Conservation (phyloP, 179 eudicot species). For the Camellia oleifera region DNA sequence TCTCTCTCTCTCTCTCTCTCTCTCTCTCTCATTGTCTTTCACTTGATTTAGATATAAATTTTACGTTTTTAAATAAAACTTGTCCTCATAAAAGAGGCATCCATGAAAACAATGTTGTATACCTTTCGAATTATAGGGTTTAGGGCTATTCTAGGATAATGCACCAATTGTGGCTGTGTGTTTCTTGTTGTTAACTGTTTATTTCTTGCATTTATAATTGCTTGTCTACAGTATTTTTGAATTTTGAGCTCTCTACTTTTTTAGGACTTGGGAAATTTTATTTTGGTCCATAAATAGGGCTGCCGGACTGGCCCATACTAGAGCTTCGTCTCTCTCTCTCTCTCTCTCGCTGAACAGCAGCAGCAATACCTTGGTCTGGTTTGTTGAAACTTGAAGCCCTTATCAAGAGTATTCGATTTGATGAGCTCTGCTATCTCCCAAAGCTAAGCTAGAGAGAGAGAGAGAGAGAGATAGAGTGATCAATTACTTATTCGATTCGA, state of each 20-base stretch:
- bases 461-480: background rate
- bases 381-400: background rate
- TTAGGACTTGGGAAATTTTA: too few species aligned
- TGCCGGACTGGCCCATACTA: background rate
- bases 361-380: background rate
- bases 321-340: background rate
- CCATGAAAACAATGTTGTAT: too few species aligned
- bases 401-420: background rate
- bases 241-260: background rate
- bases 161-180: background rate
- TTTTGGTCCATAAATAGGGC: too few species aligned
- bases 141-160: background rate
- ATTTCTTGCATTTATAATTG: background rate
- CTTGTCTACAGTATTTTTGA: background rate
- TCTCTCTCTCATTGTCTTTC: too few species aligned
- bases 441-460: background rate
- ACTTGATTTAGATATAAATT: too few species aligned
- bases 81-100: too few species aligned
- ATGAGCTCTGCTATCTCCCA: too few species aligned
- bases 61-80: too few species aligned
- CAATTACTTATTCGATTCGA: background rate
- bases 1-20: too few species aligned
- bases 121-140: background rate
- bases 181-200: background rate
- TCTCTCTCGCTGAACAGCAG: background rate